phyloP scores from a whole-genome alignment of 2,329 filamentous ascomycete genomes.

The Fusarium setosum region DNA sequence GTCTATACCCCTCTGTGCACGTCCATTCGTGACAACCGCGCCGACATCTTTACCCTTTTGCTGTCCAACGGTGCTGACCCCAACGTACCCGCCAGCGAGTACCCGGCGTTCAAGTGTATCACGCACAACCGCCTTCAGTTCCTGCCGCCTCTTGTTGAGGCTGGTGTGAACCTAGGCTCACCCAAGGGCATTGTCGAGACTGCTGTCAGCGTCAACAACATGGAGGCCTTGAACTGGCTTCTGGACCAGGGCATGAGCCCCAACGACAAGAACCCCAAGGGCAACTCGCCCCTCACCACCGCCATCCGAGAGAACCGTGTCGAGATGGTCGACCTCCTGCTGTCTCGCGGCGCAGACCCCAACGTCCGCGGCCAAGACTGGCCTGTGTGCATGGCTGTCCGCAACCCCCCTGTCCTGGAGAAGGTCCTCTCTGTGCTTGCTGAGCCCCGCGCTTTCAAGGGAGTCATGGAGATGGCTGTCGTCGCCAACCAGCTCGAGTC shows the following conservation, averaged over 20 bases:
- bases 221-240: constrained; percentile 69
- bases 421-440: constrained; percentile 67
- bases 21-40: constrained; percentile 73
- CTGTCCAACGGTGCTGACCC: constrained; percentile 69
- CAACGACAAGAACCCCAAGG: constrained; percentile 68
- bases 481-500: constrained; percentile 74
- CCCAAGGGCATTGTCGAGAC: constrained; percentile 75
- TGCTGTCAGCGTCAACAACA: constrained; percentile 71
- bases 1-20: constrained; percentile 76
- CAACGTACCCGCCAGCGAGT: constrained; percentile 72
- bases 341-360: constrained; percentile 70
- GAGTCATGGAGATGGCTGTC: constrained; percentile 75
- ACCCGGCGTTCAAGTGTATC: constrained; percentile 75
- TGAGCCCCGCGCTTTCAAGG: constrained; percentile 71
- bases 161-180: constrained; percentile 67
- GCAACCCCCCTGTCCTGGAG: constrained; percentile 68
- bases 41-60: constrained; percentile 71
- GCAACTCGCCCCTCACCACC: constrained; percentile 72
- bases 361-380: constrained; percentile 74
- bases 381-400: constrained; percentile 77
- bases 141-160: constrained; percentile 68
- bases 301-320: constrained; percentile 70
- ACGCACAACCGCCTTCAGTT: constrained; percentile 73
- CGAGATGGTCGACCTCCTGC: constrained; percentile 69
- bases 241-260: constrained; percentile 69